Conservation (phyloP, 208 protist species). For the Trypanosoma avium region DNA sequence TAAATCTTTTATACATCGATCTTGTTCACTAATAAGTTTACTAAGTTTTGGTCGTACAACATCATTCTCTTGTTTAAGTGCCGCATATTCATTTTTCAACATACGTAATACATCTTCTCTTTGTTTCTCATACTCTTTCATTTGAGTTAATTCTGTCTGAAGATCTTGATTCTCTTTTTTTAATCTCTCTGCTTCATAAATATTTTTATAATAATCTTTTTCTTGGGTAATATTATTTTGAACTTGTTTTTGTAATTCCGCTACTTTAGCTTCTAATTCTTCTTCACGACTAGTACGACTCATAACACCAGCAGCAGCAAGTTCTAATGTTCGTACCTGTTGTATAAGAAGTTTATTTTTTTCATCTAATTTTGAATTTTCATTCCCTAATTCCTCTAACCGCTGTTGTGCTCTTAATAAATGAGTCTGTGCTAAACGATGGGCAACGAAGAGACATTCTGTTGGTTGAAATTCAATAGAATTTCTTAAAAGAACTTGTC, state of each 20-base stretch:
- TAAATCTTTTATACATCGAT: slow-evolving; percentile 34
- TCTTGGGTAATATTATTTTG: slow-evolving; percentile 44
- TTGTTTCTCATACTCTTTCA: slow-evolving; percentile 37
- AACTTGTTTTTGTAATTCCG: slow-evolving; percentile 43
- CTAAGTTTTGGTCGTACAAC: slow-evolving; percentile 33
- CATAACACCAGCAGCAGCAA: slow-evolving; percentile 34
- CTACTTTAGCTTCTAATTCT: slow-evolving; percentile 44
- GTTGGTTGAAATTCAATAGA: slow-evolving; percentile 47
- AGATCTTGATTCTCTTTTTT: slow-evolving; percentile 26
- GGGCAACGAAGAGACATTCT: slow-evolving; percentile 43
- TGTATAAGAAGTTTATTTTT: slow-evolving; percentile 32
- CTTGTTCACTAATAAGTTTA: slow-evolving; percentile 32
- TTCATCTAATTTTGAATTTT: slow-evolving; percentile 36
- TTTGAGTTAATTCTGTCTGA: slow-evolving; percentile 1
- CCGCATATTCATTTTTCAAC: slow-evolving; percentile 62
- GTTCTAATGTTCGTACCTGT: slow-evolving; percentile 56
- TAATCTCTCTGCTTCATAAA: slow-evolving; percentile 35
- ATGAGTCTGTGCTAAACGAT: slow-evolving; percentile 37
- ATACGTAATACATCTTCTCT: slow-evolving; percentile 51
- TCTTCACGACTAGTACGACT: slow-evolving; percentile 45
- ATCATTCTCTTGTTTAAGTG: slow-evolving; percentile 60
- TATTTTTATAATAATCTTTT: slow-evolving; percentile 54
- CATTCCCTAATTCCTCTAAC: slow-evolving; percentile 35
- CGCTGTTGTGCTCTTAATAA: slow-evolving; percentile 29
- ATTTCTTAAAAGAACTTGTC: slow-evolving; percentile 55